phyloP scores from a whole-genome alignment of 1,139 yeast genomes.

The Petasospora rhodanensis region DNA sequence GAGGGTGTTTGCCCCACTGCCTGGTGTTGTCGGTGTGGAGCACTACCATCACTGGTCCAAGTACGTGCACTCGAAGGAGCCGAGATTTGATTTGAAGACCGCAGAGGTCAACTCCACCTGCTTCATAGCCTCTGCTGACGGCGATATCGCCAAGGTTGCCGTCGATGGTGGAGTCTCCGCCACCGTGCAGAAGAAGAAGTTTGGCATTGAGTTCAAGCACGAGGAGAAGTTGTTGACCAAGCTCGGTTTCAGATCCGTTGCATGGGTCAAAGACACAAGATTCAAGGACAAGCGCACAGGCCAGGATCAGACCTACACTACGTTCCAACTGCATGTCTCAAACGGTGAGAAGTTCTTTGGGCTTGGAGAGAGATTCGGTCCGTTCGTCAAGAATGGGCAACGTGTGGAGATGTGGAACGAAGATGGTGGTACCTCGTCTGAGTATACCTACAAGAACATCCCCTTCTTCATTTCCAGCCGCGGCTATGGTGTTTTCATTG shows the following conservation, averaged over 20 bases:
- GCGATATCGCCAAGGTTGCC: constrained; percentile 6
- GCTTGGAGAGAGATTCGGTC: constrained; percentile 22
- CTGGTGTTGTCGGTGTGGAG: constrained; percentile 19
- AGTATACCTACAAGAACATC: constrained; percentile 20
- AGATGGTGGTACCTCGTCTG: constrained; percentile 23
- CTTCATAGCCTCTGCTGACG: constrained; percentile 6
- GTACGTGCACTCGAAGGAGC: constrained; percentile 14
- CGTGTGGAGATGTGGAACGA: constrained; percentile 23
- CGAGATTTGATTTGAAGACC: constrained; percentile 15
- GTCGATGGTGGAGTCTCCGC: constrained; percentile 12
- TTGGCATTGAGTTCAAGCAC: constrained; percentile 18
- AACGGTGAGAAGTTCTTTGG: constrained; percentile 23
- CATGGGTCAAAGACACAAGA: constrained; percentile 19
- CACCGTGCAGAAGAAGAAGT: constrained; percentile 16
- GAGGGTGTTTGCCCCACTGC: constrained; percentile 12
- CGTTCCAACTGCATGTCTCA: constrained; percentile 19
- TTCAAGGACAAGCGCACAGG: constrained; percentile 8
- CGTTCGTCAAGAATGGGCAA: constrained; percentile 21
- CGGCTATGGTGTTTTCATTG: constrained; percentile 22
- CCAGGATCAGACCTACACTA: constrained; percentile 11
- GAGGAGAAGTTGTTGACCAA: constrained; percentile 16
- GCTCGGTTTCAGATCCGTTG: constrained; percentile 22
- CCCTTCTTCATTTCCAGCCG: constrained; percentile 20
- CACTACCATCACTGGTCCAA: constrained; percentile 21
- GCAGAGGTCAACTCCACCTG: constrained; percentile 1